Percentiles rank a stretch among this genome's conserved stretches.
Conservation (phyloP, 2,329 filamentous ascomycete species). For the Atkinsonella texensis region DNA sequence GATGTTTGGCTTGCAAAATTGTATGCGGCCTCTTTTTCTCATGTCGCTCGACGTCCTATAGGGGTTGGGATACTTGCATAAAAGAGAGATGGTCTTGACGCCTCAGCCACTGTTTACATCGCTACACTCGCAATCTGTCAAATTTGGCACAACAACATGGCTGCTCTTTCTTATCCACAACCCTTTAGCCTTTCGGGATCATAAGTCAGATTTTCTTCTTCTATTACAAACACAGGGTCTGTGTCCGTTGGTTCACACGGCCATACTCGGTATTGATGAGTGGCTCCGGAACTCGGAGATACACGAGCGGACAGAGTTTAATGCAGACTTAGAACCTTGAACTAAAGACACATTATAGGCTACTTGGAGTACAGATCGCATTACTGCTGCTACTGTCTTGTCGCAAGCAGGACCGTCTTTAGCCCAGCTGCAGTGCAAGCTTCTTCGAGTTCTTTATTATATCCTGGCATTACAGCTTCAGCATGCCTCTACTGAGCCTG, state of each 20-base stretch:
- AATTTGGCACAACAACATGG: not conserved
- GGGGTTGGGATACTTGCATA: too few relatives aligned
- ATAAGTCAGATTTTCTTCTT: not conserved
- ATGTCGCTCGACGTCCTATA: too few relatives aligned
- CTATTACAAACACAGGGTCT: not conserved
- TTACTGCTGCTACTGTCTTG: not conserved
- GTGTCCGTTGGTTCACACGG: not conserved
- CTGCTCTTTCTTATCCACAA: not conserved
- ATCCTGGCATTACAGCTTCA: too few relatives aligned
- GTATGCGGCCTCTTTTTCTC: too few relatives aligned
- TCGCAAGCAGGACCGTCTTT: too few relatives aligned
- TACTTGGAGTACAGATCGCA: not conserved
- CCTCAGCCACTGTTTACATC: not conserved
- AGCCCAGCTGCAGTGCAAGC: too few relatives aligned
- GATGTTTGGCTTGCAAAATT: too few relatives aligned
- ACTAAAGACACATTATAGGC: not conserved
- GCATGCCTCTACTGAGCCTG: too few relatives aligned
- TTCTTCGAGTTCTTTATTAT: too few relatives aligned
- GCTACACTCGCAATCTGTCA: not conserved
- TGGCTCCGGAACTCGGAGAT: not conserved
- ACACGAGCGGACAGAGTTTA: not conserved
- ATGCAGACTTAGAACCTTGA: too few relatives aligned
- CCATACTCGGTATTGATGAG: not conserved
- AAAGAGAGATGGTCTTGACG: not conserved
- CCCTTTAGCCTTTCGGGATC: not conserved